Base-by-base conservation (phyloP, 331 rosid species). In the Rhamnella rubrinervis region DNA sequence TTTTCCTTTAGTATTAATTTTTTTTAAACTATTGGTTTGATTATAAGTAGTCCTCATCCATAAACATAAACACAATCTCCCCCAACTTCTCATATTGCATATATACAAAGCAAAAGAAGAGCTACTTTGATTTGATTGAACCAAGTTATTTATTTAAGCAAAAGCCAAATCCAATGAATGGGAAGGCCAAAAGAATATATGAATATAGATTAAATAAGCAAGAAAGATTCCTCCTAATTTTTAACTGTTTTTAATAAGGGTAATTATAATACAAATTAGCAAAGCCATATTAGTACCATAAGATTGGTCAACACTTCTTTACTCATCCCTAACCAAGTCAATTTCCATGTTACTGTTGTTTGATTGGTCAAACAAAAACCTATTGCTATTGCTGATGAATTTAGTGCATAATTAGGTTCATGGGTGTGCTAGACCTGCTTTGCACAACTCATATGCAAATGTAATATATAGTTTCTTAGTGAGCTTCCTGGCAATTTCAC, bases 301-400 rank as follows among this genome's bases (percentile, higher is more conserved):
- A 35, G 75, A 82, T 82, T 86, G 90, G 88, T 71, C 68, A 14
- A 66, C 77, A 68, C 74, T 25, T 19, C 64, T 66, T 59, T 52
- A 49, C 57, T 61, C 61, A 56, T 50, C 44, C 58, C 72, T 69
- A 70, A 74, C 68, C 85, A 83, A 80, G 84, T 89, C 81, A 80
- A 85, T 71, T 76, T 73, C 68, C 89, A 83, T 80, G 76, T 77
- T 74, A 70, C 70, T 58, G 28, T 31, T 37, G 53, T 74, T 44
- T 70, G 69, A 85, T 85, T 83, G 79, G 91, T 78, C 77, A 67
- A 5, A 74, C n/a, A 46, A 57, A 80, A 68, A 18, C 81, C 14
- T 44, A 44, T 44, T 44, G 49, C 81, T 75, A 75, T 63, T 68
- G 68, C 53, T 60, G 51, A 62, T 23, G 63, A 74, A 72, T 71